These are phyloP conservation scores for Nannochloris sp. DNA, from an alignment of 139 green algal species.

Conservation along the genomic window DNA sequence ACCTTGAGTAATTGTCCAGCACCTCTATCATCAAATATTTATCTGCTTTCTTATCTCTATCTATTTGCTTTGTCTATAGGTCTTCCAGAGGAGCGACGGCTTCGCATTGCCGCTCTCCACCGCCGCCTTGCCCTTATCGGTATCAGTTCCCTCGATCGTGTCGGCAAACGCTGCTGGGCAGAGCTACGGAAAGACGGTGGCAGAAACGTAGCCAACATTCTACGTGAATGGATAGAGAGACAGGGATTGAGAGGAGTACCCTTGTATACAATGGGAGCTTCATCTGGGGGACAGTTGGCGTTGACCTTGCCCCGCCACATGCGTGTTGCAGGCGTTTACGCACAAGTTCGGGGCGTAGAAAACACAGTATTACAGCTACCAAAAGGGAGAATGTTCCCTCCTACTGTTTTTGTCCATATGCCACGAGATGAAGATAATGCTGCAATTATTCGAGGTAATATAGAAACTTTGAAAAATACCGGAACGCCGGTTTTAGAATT, in stretches of 20 bases:
- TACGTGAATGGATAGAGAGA: neutral
- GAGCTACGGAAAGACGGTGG: neutral
- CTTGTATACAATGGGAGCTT: slow-evolving; percentile 47
- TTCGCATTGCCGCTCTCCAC: slow-evolving; percentile 30
- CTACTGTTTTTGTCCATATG: slow-evolving; percentile 60
- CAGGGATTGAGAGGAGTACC: slow-evolving; percentile 39
- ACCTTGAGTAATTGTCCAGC: no score
- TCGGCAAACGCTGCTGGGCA: slow-evolving; percentile 39
- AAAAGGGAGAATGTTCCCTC: slow-evolving; percentile 33
- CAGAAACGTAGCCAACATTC: slow-evolving; percentile 20
- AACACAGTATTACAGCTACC: neutral
- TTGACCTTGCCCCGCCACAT: slow-evolving; percentile 29
- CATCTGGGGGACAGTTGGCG: slow-evolving; percentile 48
- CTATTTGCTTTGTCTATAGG: slow-evolving; percentile 13
- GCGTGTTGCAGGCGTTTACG: slow-evolving; percentile 24
- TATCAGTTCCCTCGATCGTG: slow-evolving; percentile 30
- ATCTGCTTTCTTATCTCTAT: neutral
- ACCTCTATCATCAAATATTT: no score
- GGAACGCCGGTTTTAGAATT: slow-evolving; percentile 8
- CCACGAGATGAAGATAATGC: slow-evolving; percentile 31
- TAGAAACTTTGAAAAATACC: neutral
- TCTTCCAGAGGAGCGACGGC: slow-evolving; percentile 48
- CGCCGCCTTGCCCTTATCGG: slow-evolving; percentile 37
- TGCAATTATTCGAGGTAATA: slow-evolving; percentile 15
- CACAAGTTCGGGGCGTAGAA: slow-evolving; percentile 40